Base-by-base conservation (phyloP, 768 basidiomycete genomes). In the Boletellus ananas region DNA sequence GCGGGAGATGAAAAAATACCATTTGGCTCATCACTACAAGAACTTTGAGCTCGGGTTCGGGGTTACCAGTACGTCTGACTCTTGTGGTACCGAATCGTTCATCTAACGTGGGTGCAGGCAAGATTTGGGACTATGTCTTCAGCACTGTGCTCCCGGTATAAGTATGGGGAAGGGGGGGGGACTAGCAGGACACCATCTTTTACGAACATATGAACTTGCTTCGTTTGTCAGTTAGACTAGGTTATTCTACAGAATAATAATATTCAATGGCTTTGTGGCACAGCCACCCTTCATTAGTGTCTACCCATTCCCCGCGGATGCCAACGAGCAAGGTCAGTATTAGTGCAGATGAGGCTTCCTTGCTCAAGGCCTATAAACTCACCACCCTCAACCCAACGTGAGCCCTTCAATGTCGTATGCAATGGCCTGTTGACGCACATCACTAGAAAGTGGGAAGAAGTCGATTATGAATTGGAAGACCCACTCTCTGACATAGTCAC, bases 21-120 rank as follows among this genome's bases (percentile, higher is more conserved):
- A 99, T 61, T 80, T 99, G 55, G 94, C 92, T 7, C 94, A 97
- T 64, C 95, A 97, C 68, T 96, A 95, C 76, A 96, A 96, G 72
- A 95, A 96, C 74, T 95, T 92, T 66, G 93, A 96, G 64, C 86
- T 98, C 38, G 94, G 94, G 16, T 98, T 94, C 64, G 94, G 95
- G 29, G 94, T 98, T 11, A 97, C 94, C 7, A 93, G 90, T 88
- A 60, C 45, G 82, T 71, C 13, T 34, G 37, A 16, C 46, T 21
- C 20, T 33, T 7, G 37, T 9, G 16, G 34, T 2, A 34, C 37
- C 41, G 3, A 47, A 8, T 31, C 38, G 14, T 36, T 43, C n/a
- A n/a, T 41, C 54, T 54, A 33, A 51, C 46, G 20, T 27, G 20
- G 21, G 47, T 46, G 3, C 50, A 87, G 85, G 85, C 73, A 97